A percentile compares a stretch with the other conserved stretches of the same genome.
These are phyloP conservation scores for Cladorrhinum sp. DNA, from an alignment of 2,329 filamentous ascomycete species.

Conservation along the genomic window DNA sequence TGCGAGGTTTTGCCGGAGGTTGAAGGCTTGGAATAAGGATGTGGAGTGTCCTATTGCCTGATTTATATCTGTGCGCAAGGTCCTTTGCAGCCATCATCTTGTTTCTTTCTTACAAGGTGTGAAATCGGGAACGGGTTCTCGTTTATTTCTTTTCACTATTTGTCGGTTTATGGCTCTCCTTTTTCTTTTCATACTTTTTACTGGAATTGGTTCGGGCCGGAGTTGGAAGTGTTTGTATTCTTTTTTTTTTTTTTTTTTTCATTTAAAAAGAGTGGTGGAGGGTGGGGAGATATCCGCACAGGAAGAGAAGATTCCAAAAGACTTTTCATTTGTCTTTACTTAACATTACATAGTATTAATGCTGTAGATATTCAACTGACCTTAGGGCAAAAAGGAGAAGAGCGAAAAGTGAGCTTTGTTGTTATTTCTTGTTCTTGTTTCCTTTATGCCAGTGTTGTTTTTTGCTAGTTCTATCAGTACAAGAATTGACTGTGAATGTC, in stretches of 20 bases:
- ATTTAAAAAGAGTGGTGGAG: neutral
- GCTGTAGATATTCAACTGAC: neutral
- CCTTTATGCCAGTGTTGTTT: neutral
- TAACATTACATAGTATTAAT: neutral
- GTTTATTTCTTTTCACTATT: too few relatives aligned
- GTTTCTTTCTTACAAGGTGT: too few relatives aligned
- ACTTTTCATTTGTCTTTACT: neutral
- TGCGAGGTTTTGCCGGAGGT: slow-evolving; percentile 23
- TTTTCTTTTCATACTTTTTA: too few relatives aligned
- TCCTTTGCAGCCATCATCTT: neutral
- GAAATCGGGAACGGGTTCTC: too few relatives aligned
- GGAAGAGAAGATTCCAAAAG: neutral
- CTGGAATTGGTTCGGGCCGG: too few relatives aligned
- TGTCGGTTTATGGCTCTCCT: too few relatives aligned
- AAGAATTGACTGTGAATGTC: too few relatives aligned
- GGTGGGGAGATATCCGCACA: neutral
- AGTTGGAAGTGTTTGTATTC: too few relatives aligned
- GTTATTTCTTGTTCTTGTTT: neutral
- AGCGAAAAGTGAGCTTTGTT: neutral
- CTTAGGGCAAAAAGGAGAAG: neutral
- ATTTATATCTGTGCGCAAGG: too few relatives aligned
- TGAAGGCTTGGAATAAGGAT: slow-evolving; percentile 20
- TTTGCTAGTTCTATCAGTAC: too few relatives aligned
- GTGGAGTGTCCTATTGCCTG: slow-evolving; percentile 5
- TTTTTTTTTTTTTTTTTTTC: too few relatives aligned